Base-by-base conservation (phyloP, 148 eudicot species). In the Chenopodium berlandieri region DNA sequence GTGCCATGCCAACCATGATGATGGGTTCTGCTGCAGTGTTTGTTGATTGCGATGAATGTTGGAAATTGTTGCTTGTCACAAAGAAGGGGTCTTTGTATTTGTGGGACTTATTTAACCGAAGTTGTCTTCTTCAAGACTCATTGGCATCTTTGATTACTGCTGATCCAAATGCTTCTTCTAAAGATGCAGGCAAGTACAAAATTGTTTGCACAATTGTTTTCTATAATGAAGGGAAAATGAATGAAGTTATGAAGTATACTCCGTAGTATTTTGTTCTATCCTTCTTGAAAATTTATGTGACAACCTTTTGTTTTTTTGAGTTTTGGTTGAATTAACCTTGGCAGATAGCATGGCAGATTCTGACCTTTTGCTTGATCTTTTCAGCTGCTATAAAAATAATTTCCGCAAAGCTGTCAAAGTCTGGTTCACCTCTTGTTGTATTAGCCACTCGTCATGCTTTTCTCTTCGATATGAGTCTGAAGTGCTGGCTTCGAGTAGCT, bases 381-480 rank as follows among this genome's bases (percentile, higher is more conserved):
- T 44, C 89, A 93, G 97, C 95, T 80, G 84, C 90, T 50, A 84
- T 93, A 22, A 93, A 93, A 86, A 89, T 93, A 27, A 92, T 92
- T 82, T 87, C 93, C 11, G 95, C 94, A 23, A 93, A 93, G 82
- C 83, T 93, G 80, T 92, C 97, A 44, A 89, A 88, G 83, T 91
- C 92, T 79, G 97, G 97, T 46, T 89, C 79, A 78, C 97, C 97
- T 62, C 89, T 95, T 69, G 94, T 93, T 77, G 90, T 92, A 25
- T 84, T 95, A 87, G 97, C 97, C 31, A 94, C 98, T 78, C 97
- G 98, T 23, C 97, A 94, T 88, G 97, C 99, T 12, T 95, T 92
- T 84, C 90, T 95, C 56, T 95, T 90, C 75, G 99, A 95, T 85
- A 88, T 84, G 91, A 89, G 84, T 83, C 92, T 95, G 75, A 92